Evolutionary conservation across 208 protist genomes (phyloP).

Genomic region (Sergeia podlipaevii): DNA sequence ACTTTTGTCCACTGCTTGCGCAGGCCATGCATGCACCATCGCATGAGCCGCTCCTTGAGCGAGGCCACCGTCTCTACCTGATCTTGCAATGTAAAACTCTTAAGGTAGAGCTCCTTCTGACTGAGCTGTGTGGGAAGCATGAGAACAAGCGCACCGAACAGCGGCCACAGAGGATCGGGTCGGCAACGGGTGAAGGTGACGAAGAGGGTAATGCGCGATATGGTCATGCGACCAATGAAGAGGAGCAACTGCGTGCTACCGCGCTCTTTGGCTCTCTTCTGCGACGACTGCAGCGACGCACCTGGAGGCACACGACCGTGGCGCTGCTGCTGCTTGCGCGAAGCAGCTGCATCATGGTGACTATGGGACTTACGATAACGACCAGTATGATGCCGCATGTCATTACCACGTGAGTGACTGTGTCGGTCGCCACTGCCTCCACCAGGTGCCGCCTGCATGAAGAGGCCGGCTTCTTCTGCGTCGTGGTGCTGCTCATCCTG

Average conservation of each 20-base stretch:
- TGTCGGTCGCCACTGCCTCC: no score
- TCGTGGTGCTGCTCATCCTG: no score
- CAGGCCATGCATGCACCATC: constrained; percentile 56
- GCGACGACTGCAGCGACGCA: no score
- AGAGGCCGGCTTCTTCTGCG: no score
- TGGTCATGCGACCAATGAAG: constrained; percentile 40
- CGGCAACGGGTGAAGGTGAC: constrained; percentile 56
- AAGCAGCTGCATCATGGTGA: no score
- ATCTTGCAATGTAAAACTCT: constrained; percentile 28
- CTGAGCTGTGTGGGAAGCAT: constrained; percentile 62
- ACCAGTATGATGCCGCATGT: no score
- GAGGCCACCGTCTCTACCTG: constrained; percentile 44
- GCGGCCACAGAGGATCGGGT: constrained; percentile 51
- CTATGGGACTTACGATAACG: no score
- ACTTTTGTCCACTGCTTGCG: constrained; percentile 78
- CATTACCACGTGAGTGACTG: no score
- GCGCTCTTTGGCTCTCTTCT: no score
- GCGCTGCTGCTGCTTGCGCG: no score
- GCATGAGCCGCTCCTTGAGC: constrained; percentile 25
- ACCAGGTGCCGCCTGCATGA: no score
- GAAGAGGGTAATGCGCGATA: constrained; percentile 50
- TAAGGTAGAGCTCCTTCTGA: constrained; percentile 50
- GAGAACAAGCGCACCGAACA: constrained; percentile 65
- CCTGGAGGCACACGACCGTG: no score
- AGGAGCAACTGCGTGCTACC: constrained; percentile 25